Evolutionary conservation across 225 moss, liverwort and hornwort genomes (phyloP), one percentile per base, ranked within the genome.

Genomic region (Marchantia paleacea): DNA sequence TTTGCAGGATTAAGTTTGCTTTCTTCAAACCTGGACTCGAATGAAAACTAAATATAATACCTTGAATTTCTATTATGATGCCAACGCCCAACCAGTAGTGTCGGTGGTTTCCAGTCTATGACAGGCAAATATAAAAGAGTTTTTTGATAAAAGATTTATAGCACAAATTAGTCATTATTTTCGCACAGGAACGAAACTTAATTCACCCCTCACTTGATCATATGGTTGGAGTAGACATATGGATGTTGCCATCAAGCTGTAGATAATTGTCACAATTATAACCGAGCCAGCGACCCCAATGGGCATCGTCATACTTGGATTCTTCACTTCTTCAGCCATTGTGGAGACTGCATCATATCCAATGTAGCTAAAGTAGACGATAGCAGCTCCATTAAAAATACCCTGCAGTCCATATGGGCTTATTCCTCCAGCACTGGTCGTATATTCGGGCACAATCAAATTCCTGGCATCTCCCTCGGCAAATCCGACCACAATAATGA

Each of bases 401-500:
- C 97, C 97, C 75, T 86, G 69, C 15, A 87, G 53, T 49, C 94
- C 97, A 80, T 90, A 86, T n/a, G 97, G 97, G 19, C 84, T 85
- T 80, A 97, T 92, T 13, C 97, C 94, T 14, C 91, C 90, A 72
- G 86, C 74, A 79, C 84, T 80, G 61, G 80, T 89, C 4, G 79
- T 78, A 60, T 90, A 74, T 25, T 81, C 91, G 14, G 94, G 90
- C 72, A 84, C 80, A 39, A 55, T 75, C 49, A 94, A 88, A 82
- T 97, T 94, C 70, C 80, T 85, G 4, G 75, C n/a, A 71, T 89
- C 88, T 3, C 97, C 97, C 86, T 93, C 92, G 71, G 88, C 79
- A 75, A 93, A 92, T 7, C 97, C 97, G 28, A 86, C 91, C 7
- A 89, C 28, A 48, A 97, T 94, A 14, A 97, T 93, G 85, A 97